These are phyloP conservation scores for Magnusiomyces suaveolens DNA, from an alignment of 1,139 yeast species.

Conservation along the genomic window DNA sequence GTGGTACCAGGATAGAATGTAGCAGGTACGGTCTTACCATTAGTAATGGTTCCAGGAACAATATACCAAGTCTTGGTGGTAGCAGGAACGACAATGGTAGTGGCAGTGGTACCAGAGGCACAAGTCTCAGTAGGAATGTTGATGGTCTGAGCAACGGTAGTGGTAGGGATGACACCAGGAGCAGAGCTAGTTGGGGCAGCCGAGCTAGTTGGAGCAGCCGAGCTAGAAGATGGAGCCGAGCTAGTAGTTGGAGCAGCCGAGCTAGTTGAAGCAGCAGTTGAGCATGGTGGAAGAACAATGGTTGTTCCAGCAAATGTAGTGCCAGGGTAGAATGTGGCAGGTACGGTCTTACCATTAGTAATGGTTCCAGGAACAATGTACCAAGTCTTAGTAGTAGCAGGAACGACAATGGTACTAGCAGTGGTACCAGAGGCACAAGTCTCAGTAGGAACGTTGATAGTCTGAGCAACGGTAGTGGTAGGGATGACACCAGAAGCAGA, in stretches of 20 bases:
- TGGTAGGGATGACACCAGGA: neutral
- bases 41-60: slow-evolving; percentile 10
- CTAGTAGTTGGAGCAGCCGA: slow-evolving; percentile 15
- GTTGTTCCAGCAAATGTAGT: slow-evolving; percentile 19
- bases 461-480: neutral
- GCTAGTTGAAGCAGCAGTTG: slow-evolving; percentile 10
- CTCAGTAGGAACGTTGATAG: neutral
- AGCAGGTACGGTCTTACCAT: neutral
- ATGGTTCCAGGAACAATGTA: slow-evolving; percentile 14
- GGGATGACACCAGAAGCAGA: neutral
- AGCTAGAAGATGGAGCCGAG: slow-evolving; percentile 4
- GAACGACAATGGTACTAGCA: slow-evolving; percentile 6
- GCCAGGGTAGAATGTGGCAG: slow-evolving; percentile 15
- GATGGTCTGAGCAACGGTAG: neutral
- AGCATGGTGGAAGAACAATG: slow-evolving; percentile 16
- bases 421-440: neutral
- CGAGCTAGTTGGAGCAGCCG: slow-evolving; percentile 9
- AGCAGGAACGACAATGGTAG: slow-evolving; percentile 12
- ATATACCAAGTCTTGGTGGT: slow-evolving; percentile 17
- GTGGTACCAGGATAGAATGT: slow-evolving; percentile 17
- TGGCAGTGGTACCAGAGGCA: neutral
- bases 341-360: neutral
- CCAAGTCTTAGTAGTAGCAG: slow-evolving; percentile 17
- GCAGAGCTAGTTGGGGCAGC: slow-evolving; percentile 5
- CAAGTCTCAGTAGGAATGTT: neutral